Conservation (phyloP, 768 basidiomycete species). For the Lactifluus echinatus region DNA sequence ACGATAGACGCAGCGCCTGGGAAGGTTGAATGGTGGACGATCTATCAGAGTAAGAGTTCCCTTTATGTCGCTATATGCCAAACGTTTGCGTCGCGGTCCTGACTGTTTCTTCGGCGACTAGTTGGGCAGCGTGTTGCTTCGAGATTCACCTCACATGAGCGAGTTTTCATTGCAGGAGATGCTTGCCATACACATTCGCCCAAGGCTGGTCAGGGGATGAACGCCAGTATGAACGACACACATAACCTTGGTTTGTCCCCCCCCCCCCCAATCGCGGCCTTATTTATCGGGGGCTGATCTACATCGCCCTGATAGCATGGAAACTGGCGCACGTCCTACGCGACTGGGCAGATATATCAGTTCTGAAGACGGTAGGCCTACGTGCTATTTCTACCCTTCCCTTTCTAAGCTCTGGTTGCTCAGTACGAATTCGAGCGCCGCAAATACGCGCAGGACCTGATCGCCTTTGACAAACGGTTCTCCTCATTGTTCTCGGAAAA, state of each 20-base stretch:
- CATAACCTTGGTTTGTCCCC: constrained; percentile 34
- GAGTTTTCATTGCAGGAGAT: constrained; percentile 50
- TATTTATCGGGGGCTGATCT: too few relatives aligned
- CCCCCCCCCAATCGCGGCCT: too few relatives aligned
- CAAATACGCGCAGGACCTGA: constrained; percentile 46
- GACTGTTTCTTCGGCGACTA: constrained; percentile 15
- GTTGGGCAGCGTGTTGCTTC: constrained; percentile 51
- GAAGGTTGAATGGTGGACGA: constrained; percentile 41
- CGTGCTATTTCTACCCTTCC: not conserved
- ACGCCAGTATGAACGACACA: constrained; percentile 45
- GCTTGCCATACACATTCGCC: constrained; percentile 40
- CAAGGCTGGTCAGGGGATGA: constrained; percentile 43
- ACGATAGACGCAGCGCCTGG: constrained; percentile 24
- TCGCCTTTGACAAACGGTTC: constrained; percentile 45
- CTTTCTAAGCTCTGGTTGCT: not conserved
- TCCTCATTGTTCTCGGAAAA: constrained; percentile 47
- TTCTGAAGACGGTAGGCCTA: constrained; percentile 38
- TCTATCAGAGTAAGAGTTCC: constrained; percentile 36
- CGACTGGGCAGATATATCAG: constrained; percentile 37
- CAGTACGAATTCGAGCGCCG: constrained; percentile 48
- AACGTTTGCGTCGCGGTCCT: constrained; percentile 18
- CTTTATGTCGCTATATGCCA: constrained; percentile 18
- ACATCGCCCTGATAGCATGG: constrained; percentile 32
- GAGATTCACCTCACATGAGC: constrained; percentile 37
- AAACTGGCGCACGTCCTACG: constrained; percentile 43